These are phyloP conservation scores for Aspergillus campestris DNA, from an alignment of 495 filamentous ascomycete genomes.

Conservation along the genomic window DNA sequence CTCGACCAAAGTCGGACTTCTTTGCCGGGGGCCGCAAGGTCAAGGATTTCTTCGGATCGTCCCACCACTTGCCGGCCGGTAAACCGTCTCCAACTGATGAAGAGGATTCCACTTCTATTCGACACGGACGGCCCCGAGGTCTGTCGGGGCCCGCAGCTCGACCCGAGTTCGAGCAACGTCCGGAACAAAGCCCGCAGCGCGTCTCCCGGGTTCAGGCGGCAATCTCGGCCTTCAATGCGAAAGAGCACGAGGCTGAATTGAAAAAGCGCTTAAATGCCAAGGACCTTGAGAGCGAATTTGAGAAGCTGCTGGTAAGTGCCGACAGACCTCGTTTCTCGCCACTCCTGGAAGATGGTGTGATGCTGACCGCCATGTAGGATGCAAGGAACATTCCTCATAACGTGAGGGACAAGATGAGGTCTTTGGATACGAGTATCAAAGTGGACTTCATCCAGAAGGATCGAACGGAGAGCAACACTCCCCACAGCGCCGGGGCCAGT, in stretches of 20 bases:
- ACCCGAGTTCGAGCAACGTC: slow-evolving; percentile 13
- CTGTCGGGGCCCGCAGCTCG: slow-evolving; percentile 16
- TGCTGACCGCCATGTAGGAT: slow-evolving; percentile 51
- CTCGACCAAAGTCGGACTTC: slow-evolving; percentile 48
- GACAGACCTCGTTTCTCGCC: background rate
- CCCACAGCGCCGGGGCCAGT: slow-evolving; percentile 23
- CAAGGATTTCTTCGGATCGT: slow-evolving; percentile 25
- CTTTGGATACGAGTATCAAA: slow-evolving; percentile 80
- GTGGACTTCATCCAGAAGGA: slow-evolving; percentile 90
- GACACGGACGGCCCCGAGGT: slow-evolving; percentile 12
- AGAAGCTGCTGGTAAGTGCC: slow-evolving; percentile 37
- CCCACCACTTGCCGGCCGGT: slow-evolving; percentile 19
- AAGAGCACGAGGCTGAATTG: slow-evolving; percentile 35
- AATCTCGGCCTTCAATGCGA: slow-evolving; percentile 52
- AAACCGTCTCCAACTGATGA: slow-evolving; percentile 8
- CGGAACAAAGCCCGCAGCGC: slow-evolving; percentile 27
- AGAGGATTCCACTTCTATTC: slow-evolving; percentile 9
- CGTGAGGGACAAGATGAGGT: slow-evolving; percentile 89
- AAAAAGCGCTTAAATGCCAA: slow-evolving; percentile 35
- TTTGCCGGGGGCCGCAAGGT: slow-evolving; percentile 30
- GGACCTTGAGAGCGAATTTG: slow-evolving; percentile 42
- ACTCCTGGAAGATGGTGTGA: too few species aligned
- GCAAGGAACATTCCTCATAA: slow-evolving; percentile 87
- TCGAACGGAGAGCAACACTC: slow-evolving; percentile 52
- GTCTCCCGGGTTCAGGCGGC: slow-evolving; percentile 56